A percentile compares a stretch with the other conserved stretches of the same genome.
These are phyloP conservation scores for Sugiyamaella castrensis DNA, from an alignment of 1,139 yeast genomes.

Conservation along the genomic window DNA sequence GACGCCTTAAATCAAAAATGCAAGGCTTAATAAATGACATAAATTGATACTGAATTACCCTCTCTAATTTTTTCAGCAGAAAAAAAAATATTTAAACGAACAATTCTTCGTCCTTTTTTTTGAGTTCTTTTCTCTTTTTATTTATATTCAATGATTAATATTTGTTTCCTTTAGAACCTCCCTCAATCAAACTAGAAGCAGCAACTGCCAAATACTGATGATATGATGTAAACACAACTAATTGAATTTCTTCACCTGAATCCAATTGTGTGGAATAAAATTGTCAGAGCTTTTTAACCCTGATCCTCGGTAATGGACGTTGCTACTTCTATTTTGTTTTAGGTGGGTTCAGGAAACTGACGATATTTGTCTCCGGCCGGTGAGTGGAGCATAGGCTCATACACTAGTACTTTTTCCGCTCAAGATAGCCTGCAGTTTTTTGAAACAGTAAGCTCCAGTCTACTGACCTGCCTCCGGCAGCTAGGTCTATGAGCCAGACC, in stretches of 20 bases:
- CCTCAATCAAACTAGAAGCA: slow-evolving; percentile 10
- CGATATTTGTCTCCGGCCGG: too few relatives aligned
- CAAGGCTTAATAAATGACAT: too few relatives aligned
- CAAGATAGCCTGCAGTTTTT: too few relatives aligned
- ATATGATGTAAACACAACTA: slow-evolving; percentile 20
- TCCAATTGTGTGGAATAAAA: slow-evolving; percentile 32
- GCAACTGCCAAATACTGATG: slow-evolving; percentile 11
- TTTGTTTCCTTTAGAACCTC: neutral
- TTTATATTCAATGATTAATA: neutral
- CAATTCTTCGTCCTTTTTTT: neutral
- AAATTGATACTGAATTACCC: too few relatives aligned
- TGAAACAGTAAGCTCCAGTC: too few relatives aligned
- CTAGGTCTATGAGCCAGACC: too few relatives aligned
- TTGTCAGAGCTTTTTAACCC: slow-evolving; percentile 42
- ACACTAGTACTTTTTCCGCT: too few relatives aligned
- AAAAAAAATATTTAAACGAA: neutral
- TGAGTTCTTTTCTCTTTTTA: neutral
- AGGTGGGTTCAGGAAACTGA: neutral
- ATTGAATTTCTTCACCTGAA: slow-evolving; percentile 41
- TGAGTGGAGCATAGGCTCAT: too few relatives aligned
- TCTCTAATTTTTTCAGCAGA: too few relatives aligned
- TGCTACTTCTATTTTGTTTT: slow-evolving; percentile 10
- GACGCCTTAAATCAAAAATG: too few relatives aligned
- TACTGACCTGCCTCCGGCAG: too few relatives aligned
- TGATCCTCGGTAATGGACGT: slow-evolving; percentile 29